These are phyloP conservation scores for Nakazawaea pomicola DNA, from an alignment of 805 yeast genomes.

Conservation along the genomic window DNA sequence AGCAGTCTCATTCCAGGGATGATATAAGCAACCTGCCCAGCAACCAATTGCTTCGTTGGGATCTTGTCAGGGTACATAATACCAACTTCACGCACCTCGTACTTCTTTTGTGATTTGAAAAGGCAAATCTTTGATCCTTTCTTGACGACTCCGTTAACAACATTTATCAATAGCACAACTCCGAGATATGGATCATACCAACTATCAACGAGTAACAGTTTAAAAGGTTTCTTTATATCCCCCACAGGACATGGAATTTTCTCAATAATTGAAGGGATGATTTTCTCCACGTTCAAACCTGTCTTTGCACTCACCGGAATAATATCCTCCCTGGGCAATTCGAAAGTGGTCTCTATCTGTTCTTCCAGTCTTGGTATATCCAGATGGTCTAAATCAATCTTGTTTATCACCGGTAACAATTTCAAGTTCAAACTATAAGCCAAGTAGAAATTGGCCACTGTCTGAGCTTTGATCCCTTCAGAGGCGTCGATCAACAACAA, in stretches of 20 bases:
- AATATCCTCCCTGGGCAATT: slow-evolving; percentile 66
- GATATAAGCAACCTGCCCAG: slow-evolving; percentile 94
- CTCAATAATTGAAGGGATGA: slow-evolving; percentile 79
- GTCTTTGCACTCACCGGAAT: slow-evolving; percentile 90
- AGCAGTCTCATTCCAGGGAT: slow-evolving; percentile 94
- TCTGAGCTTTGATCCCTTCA: slow-evolving; percentile 96
- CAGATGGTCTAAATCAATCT: slow-evolving; percentile 85
- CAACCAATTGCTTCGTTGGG: slow-evolving; percentile 56
- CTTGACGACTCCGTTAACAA: slow-evolving; percentile 76
- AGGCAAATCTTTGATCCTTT: slow-evolving; percentile 74
- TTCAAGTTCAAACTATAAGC: slow-evolving; percentile 83
- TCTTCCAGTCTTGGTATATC: slow-evolving; percentile 75
- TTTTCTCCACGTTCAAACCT: slow-evolving; percentile 69
- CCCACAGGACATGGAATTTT: slow-evolving; percentile 81
- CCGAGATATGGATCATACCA: slow-evolving; percentile 96
- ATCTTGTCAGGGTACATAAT: slow-evolving; percentile 90
- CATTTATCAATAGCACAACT: slow-evolving; percentile 76
- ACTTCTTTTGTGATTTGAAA: slow-evolving; percentile 68
- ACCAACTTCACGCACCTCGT: slow-evolving; percentile 90
- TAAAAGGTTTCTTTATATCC: slow-evolving; percentile 42
- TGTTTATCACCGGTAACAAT: slow-evolving; percentile 85
- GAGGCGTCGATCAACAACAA: slow-evolving; percentile 86
- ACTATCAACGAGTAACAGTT: slow-evolving; percentile 87
- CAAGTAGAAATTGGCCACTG: slow-evolving; percentile 92
- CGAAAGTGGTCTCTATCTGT: slow-evolving; percentile 83